phyloP scores from a whole-genome alignment of 352 stramenopile genomes.

The Globisporangium yorkense region DNA sequence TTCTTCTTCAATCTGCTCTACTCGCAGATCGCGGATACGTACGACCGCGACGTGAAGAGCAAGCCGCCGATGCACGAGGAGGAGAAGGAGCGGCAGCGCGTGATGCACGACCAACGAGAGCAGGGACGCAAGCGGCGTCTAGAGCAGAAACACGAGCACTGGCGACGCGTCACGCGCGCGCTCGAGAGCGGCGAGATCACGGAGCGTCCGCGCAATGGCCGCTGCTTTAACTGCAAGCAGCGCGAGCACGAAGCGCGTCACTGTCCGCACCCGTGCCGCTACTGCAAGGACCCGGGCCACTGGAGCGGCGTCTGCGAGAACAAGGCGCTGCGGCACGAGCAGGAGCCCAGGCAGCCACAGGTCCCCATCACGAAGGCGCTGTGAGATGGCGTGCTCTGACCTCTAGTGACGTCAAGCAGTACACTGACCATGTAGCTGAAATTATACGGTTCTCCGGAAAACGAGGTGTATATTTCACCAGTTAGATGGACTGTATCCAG shows the following conservation, averaged over 20 bases:
- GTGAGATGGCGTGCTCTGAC: constrained; percentile 10
- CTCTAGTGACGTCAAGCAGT: too few relatives aligned
- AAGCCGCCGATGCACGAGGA: constrained; percentile 77
- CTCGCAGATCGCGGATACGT: constrained; percentile 51
- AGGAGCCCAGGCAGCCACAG: constrained; percentile 37
- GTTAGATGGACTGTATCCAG: too few relatives aligned
- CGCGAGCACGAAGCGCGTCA: constrained; percentile 70
- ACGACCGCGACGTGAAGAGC: constrained; percentile 47
- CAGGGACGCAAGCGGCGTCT: constrained; percentile 47
- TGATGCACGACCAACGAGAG: constrained; percentile 50
- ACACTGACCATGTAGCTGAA: too few relatives aligned
- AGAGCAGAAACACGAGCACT: constrained; percentile 58
- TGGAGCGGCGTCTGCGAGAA: constrained; percentile 71
- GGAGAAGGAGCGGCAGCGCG: constrained; percentile 74
- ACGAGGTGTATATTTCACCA: too few relatives aligned
- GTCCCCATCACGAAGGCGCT: constrained; percentile 62
- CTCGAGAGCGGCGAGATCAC: constrained; percentile 39
- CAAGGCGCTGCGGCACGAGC: constrained; percentile 47
- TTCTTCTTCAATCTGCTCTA: constrained; percentile 85
- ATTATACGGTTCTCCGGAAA: too few relatives aligned
- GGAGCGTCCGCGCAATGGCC: constrained; percentile 45
- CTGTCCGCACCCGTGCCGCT: constrained; percentile 70
- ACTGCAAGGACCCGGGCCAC: constrained; percentile 71
- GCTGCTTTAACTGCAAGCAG: constrained; percentile 86
- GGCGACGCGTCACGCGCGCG: constrained; percentile 40